phyloP scores from a whole-genome alignment of 1,284 basidiomycete species.

The Cryptococcus sp. region DNA sequence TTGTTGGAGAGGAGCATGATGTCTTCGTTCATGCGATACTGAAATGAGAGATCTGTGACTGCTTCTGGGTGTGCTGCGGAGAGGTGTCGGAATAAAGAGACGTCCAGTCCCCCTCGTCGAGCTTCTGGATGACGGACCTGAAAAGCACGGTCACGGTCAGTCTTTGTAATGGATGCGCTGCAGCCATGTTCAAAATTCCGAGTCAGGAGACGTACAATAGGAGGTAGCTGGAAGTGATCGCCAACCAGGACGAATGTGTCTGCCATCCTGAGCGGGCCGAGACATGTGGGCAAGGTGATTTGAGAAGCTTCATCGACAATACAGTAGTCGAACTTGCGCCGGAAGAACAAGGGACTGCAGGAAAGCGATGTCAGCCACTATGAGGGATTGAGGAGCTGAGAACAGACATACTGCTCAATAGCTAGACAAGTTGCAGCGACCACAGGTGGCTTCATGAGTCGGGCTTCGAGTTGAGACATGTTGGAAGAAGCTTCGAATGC shows the following conservation, averaged over 20 bases:
- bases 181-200: too few species aligned
- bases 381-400: not conserved
- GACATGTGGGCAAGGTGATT: conserved; percentile 91
- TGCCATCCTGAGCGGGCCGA: conserved; percentile 88
- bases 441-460: conserved; percentile 81
- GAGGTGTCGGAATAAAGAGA: conserved; percentile 84
- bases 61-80: conserved; percentile 81
- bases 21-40: conserved; percentile 96
- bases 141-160: not conserved
- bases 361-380: conserved; percentile 1
- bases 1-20: conserved; percentile 93
- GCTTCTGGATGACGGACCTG: conserved; percentile 80
- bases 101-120: conserved; percentile 79
- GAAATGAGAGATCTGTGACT: conserved; percentile 77
- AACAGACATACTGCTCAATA: conserved; percentile 76
- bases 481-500: conserved; percentile 61
- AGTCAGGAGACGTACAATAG: conserved; percentile 62
- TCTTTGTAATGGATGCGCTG: not conserved
- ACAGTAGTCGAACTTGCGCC: conserved; percentile 90
- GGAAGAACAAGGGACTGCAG: conserved; percentile 74
- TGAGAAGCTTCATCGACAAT: conserved; percentile 99
- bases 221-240: conserved; percentile 95
- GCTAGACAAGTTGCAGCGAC: conserved; percentile 94
- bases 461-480: conserved; percentile 74
- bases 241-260: conserved; percentile 92